phyloP scores from a whole-genome alignment of 225 moss, liverwort and hornwort species.

The Polytrichum commune region DNA sequence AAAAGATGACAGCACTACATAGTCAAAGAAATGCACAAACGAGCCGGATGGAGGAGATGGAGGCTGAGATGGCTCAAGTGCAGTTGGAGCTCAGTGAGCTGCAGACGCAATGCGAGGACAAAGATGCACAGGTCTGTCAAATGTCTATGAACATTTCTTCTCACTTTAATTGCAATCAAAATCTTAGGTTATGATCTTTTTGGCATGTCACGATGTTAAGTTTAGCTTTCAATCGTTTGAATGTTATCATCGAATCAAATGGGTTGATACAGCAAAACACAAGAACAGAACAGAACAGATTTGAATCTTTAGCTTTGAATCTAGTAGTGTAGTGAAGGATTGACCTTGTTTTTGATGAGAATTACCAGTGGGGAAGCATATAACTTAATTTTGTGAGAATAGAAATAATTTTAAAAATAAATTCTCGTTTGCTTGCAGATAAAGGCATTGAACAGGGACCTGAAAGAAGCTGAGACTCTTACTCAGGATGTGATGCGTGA shows the following conservation, averaged over 20 bases:
- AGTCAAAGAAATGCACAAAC: slow-evolving; percentile 34
- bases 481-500: slow-evolving; percentile 64
- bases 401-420: neutral
- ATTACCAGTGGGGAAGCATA: neutral
- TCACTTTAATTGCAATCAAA: neutral
- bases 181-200: neutral
- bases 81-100: slow-evolving; percentile 53
- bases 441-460: slow-evolving; percentile 17
- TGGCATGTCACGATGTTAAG: no score
- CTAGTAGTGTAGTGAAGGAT: no score
- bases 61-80: slow-evolving; percentile 43
- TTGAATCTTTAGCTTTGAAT: no score
- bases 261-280: no score
- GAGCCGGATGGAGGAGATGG: slow-evolving; percentile 46
- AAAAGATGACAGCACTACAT: slow-evolving; percentile 37
- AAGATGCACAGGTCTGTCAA: slow-evolving; percentile 42
- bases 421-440: slow-evolving; percentile 23
- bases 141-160: neutral
- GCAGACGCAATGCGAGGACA: slow-evolving; percentile 50
- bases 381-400: neutral
- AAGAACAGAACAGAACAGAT: no score
- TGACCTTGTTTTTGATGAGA: neutral
- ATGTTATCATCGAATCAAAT: no score
- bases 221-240: no score
- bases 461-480: slow-evolving; percentile 47